Conservation (phyloP, 371 early-diverging fungal species). For the Apophysomyces variabilis region DNA sequence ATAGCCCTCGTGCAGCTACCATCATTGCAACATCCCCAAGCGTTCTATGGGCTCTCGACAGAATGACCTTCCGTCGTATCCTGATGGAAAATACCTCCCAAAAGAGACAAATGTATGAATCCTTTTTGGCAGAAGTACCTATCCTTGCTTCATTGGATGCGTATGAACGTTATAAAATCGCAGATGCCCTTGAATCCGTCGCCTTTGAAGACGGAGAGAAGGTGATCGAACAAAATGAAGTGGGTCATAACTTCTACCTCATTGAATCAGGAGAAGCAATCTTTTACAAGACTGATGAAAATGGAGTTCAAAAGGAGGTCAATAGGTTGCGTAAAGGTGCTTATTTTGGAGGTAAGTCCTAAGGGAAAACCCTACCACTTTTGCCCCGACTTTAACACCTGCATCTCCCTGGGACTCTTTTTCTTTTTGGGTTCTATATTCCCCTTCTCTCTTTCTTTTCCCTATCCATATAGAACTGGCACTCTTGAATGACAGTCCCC, state of each 20-base stretch:
- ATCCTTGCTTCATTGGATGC: constrained; percentile 81
- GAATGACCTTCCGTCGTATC: constrained; percentile 91
- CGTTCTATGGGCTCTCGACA: constrained; percentile 93
- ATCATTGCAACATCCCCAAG: constrained; percentile 81
- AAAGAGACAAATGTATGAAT: constrained; percentile 91
- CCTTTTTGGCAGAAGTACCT: constrained; percentile 87
- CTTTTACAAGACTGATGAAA: constrained; percentile 76
- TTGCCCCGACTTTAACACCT: constrained; percentile 9
- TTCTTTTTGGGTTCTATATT: neutral
- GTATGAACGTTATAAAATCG: constrained; percentile 92
- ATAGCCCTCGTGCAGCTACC: constrained; percentile 95
- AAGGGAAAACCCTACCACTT: neutral
- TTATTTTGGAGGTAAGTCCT: constrained; percentile 85
- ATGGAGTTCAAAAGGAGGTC: constrained; percentile 50
- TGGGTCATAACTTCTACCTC: constrained; percentile 81
- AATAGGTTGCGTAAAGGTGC: constrained; percentile 79
- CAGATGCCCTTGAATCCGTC: constrained; percentile 88
- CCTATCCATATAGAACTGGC: constrained; percentile 69
- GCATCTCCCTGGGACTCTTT: constrained; percentile 8
- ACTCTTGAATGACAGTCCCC: constrained; percentile 81
- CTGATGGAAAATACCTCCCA: constrained; percentile 91
- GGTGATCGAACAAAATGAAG: constrained; percentile 86
- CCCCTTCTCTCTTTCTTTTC: no score
- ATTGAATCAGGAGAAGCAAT: constrained; percentile 87
- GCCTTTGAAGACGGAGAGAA: constrained; percentile 76